Conservation (phyloP, 2,329 filamentous ascomycete species). For the Anthostomella pinea region DNA sequence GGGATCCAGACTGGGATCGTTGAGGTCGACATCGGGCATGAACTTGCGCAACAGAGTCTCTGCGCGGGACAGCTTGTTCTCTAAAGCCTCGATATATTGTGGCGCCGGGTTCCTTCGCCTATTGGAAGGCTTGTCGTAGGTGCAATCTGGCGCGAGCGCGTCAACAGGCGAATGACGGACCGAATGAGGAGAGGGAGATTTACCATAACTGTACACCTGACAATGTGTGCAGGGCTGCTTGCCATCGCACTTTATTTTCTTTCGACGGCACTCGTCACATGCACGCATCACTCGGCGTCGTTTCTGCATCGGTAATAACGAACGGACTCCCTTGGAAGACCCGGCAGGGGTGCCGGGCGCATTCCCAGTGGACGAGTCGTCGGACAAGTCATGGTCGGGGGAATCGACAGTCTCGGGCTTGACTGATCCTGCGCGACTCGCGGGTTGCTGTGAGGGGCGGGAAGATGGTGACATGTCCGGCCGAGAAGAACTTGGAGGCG, state of each 20-base stretch:
- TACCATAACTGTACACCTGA: slow-evolving; percentile 97
- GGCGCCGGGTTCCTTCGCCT: slow-evolving; percentile 85
- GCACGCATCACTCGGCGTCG: slow-evolving; percentile 74
- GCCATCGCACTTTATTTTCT: slow-evolving; percentile 86
- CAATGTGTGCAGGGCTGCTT: slow-evolving; percentile 93
- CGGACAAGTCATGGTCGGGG: slow-evolving; percentile 36
- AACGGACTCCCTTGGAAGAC: slow-evolving; percentile 36
- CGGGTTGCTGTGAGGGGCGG: slow-evolving; percentile 26
- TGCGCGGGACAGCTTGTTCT: slow-evolving; percentile 77
- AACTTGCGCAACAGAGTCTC: slow-evolving; percentile 76
- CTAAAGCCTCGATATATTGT: slow-evolving; percentile 88
- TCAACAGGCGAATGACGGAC: slow-evolving; percentile 19
- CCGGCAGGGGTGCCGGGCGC: slow-evolving; percentile 35
- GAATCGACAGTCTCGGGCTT: slow-evolving; percentile 31
- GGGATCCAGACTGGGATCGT: slow-evolving; percentile 79
- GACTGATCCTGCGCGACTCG: slow-evolving; percentile 23
- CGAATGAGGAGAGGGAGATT: slow-evolving; percentile 10
- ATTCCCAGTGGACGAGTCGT: slow-evolving; percentile 39
- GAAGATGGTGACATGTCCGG: slow-evolving; percentile 30
- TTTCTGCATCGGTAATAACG: slow-evolving; percentile 69
- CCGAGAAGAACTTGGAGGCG: slow-evolving; percentile 15
- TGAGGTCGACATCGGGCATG: slow-evolving; percentile 79
- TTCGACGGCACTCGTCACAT: slow-evolving; percentile 72
- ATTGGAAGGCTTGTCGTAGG: slow-evolving; percentile 93
- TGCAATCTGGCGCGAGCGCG: slow-evolving; percentile 64